A percentile compares a stretch with the other conserved stretches of the same genome.
These are phyloP conservation scores for Coix lacrymajobi DNA, from an alignment of 176 grass and related monocot species.

Conservation along the genomic window DNA sequence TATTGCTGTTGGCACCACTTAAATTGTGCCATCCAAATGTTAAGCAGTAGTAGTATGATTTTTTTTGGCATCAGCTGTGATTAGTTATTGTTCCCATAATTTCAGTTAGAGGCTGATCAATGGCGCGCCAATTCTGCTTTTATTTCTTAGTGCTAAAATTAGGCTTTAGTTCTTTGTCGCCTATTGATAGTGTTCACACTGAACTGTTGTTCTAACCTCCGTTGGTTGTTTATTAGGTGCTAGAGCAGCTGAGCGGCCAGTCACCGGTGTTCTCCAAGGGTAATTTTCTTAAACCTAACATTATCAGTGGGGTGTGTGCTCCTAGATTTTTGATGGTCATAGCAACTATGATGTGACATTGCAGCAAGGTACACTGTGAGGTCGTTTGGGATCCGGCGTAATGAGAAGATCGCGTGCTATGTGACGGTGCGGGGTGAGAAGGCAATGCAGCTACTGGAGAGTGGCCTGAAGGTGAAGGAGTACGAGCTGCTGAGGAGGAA, in stretches of 20 bases:
- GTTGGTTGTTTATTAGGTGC: constrained; percentile 39
- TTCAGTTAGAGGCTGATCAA: background rate
- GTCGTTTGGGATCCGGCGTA: constrained; percentile 77
- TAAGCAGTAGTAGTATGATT: background rate
- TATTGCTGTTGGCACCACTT: background rate
- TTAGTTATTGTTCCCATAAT: background rate
- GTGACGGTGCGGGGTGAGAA: constrained; percentile 83
- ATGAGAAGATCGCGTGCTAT: constrained; percentile 86
- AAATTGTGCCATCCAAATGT: background rate
- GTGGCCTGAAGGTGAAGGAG: constrained; percentile 90
- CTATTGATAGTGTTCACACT: background rate
- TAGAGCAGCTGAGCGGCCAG: constrained; percentile 88
- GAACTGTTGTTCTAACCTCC: background rate
- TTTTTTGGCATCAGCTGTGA: background rate
- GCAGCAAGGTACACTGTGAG: constrained; percentile 51
- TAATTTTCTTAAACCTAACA: constrained; percentile 11
- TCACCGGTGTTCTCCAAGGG: constrained; percentile 87
- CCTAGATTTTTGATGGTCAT: background rate
- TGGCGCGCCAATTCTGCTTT: background rate
- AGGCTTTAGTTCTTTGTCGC: background rate
- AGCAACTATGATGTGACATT: background rate
- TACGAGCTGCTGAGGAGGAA: constrained; percentile 87
- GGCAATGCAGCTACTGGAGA: constrained; percentile 92
- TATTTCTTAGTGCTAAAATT: background rate
- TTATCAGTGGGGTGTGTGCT: background rate